These are phyloP conservation scores for Prunella vulgaris DNA, from an alignment of 257 asterid species.

Conservation along the genomic window DNA sequence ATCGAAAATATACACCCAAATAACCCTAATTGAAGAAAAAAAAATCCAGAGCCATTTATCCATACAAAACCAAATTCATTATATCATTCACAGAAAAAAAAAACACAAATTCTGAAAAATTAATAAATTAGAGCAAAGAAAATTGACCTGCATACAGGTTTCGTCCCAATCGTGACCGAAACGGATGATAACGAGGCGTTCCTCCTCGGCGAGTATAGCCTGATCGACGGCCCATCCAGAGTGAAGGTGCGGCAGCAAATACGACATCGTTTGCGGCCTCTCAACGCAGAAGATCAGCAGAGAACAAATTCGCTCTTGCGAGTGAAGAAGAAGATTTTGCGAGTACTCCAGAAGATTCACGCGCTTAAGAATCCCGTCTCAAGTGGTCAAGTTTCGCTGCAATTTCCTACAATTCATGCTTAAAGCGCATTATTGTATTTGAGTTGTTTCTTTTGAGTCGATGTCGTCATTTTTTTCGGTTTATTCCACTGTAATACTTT, in stretches of 20 bases:
- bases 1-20: background rate
- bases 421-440: background rate
- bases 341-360: background rate
- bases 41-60: background rate
- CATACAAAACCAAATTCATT: background rate
- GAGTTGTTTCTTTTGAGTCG: background rate
- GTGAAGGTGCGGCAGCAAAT: slow-evolving; percentile 83
- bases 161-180: slow-evolving; percentile 98
- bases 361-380: background rate
- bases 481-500: too few species aligned
- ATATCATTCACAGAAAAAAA: background rate
- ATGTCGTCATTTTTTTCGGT: background rate
- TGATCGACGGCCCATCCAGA: slow-evolving; percentile 98
- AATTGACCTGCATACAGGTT: slow-evolving; percentile 86
- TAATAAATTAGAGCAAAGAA: background rate
- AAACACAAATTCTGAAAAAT: background rate
- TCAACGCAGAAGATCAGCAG: background rate
- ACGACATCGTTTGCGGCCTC: slow-evolving; percentile 55
- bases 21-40: slow-evolving; percentile 17
- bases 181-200: slow-evolving; percentile 87
- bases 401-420: background rate
- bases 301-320: background rate
- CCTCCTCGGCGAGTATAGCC: slow-evolving; percentile 93
- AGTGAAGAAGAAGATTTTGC: background rate
- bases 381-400: background rate